Conservation (phyloP, 2,329 filamentous ascomycete species). For the Thelonectria olida region DNA sequence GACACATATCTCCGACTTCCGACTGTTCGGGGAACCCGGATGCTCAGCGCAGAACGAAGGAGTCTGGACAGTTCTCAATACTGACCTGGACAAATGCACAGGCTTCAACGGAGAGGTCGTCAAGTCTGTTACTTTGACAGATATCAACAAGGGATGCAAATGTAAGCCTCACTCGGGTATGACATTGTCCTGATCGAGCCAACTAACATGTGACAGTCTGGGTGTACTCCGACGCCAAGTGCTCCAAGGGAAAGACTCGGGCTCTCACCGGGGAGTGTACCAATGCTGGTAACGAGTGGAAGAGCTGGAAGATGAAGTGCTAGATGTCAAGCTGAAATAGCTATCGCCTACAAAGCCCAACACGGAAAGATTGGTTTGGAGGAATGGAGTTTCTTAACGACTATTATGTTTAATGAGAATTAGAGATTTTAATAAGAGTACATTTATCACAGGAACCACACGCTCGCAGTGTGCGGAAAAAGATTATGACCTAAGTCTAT, state of each 20-base stretch:
- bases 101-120: slow-evolving; percentile 18
- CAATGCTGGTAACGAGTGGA: background rate
- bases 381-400: background rate
- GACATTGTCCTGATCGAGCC: background rate
- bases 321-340: background rate
- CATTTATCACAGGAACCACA: no score
- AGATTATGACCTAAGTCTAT: no score
- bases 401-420: no score
- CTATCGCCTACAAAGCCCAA: no score
- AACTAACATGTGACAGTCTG: background rate
- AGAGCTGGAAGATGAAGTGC: background rate
- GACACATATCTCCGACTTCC: slow-evolving; percentile 39
- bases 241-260: background rate
- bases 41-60: slow-evolving; percentile 34
- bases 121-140: slow-evolving; percentile 22
- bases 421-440: no score
- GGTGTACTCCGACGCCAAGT: background rate
- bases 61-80: slow-evolving; percentile 39
- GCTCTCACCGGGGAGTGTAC: background rate
- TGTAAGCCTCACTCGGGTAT: background rate
- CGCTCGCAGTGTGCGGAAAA: no score
- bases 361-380: background rate
- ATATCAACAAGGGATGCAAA: slow-evolving; percentile 30
- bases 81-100: slow-evolving; percentile 35
- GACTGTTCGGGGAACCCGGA: slow-evolving; percentile 28